Base-by-base conservation (phyloP, 768 basidiomycete genomes). In the Mrakia hoshinonis region DNA sequence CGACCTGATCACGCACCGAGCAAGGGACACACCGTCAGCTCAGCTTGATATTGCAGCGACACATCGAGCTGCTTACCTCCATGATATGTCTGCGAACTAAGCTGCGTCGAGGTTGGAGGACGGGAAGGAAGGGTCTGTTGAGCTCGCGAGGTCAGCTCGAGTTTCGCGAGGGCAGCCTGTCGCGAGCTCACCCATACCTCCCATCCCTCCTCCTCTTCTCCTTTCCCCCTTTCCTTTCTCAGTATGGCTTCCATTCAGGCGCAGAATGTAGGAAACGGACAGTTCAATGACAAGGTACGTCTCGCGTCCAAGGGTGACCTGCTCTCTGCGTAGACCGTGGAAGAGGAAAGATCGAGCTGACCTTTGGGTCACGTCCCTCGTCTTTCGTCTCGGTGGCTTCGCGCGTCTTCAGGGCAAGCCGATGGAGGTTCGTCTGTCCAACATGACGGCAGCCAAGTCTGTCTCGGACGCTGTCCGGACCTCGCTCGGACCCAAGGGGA, bases 361-460 rank as follows among this genome's bases (percentile, higher is more conserved):
- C 49, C 65, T 48, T n/a, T n/a, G 18, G 39, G 36, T 43, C 36
- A 66, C 29, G 48, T 67, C 49, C 46, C 63, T 46, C 26, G 20
- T 26, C 31, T 34, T 24, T 34, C 29, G 20, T 22, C 46, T n/a
- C n/a, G n/a, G n/a, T n/a, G n/a, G n/a, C n/a, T n/a, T n/a, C n/a
- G n/a, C n/a, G n/a, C n/a, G n/a, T n/a, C n/a, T n/a, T n/a, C 62
- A 96, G 91, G 91, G 92, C 74, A 98, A 99, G 81, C 93, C 94
- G 22, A 97, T 94, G 89, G 95, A 99, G 81, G 87, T 98, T 75
- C 88, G 95, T 74, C 82, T 94, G 81, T 95, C 92, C 64, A 99
- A 98, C 80, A 87, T 99, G 90, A 88, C 94, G 73, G 95, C 95
- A 52, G 95, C 95, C 31, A 98, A 98, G 74, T 78, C 95, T 36